Base-by-base conservation (phyloP, 495 filamentous ascomycete genomes). In the Usnea hakonensis region DNA sequence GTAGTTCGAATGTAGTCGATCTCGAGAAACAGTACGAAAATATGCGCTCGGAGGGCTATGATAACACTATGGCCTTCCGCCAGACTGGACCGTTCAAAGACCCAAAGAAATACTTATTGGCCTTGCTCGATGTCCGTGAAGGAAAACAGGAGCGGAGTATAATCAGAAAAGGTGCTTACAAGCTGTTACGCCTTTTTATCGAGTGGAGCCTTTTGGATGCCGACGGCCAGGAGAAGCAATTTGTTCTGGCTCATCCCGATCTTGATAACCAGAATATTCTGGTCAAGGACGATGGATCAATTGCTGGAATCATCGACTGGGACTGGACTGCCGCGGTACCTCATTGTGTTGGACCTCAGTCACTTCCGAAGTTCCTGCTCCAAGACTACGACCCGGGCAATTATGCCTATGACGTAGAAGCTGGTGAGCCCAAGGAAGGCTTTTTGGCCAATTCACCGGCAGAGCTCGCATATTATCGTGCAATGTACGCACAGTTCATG, bases 231-330 rank as follows among this genome's bases (percentile, higher is more conserved):
- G 32, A 30, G n/a, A 44, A 67, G 16, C 46, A 57, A 0, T 77
- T 77, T 48, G 70, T 76, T 11, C 73, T 79, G 30, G 60, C 66
- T 3, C 70, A 70, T 67, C 69, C 71, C 6, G 76, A 78, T 52
- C 67, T 76, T 37, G 68, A 76, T 62, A 57, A 71, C 11, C 72
- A 76, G 55, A 77, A 78, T 58, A 44, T 70, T 7, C 43, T 78
- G 11, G 73, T 76, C 2, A 68, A 70, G 7, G 63, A 75, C 19
- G 67, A 75, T 30, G 77, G 78, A 36, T 68, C 67, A 38, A 37
- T 80, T 19, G 69, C 64, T 21, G 75, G 70, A 5, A 62, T 77
- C 35, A 73, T 78, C 14, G 78, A 77, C 59, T 77, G 76, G 77
- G 77, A 78, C 52, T 59, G 68, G n/a, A 71, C 69, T 26, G 58